A percentile compares a stretch with the other conserved stretches of the same genome.
phyloP scores from a whole-genome alignment of 2,329 filamentous ascomycete species.

The Diplodia intermedia region DNA sequence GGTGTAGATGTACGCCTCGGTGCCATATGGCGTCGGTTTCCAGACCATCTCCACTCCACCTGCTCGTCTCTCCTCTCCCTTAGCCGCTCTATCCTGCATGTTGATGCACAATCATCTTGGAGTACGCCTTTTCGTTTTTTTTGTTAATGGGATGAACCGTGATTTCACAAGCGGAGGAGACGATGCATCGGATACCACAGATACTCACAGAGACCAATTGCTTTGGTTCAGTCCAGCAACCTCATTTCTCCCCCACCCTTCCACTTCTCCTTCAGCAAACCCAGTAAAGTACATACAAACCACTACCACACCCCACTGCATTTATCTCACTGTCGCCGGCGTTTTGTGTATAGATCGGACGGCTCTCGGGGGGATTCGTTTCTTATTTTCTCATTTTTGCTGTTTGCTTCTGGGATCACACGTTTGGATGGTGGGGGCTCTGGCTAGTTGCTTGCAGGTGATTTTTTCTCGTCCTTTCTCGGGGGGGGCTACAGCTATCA shows the following conservation, averaged over 20 bases:
- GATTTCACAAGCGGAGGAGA: conserved; percentile 8
- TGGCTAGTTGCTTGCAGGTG: neutral
- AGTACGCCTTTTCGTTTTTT: conserved; percentile 1
- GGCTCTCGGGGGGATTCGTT: neutral
- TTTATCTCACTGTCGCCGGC: neutral
- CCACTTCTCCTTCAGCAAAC: neutral
- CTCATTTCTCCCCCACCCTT: no score
- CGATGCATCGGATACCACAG: conserved; percentile 26
- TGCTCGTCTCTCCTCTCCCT: neutral
- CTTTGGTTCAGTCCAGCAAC: neutral
- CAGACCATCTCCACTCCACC: neutral
- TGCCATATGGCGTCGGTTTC: neutral
- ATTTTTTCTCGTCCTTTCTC: neutral
- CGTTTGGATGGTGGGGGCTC: neutral
- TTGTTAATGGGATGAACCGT: conserved; percentile 5
- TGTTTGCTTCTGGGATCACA: neutral
- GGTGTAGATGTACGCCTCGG: conserved; percentile 46
- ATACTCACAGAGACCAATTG: conserved; percentile 8
- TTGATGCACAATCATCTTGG: neutral
- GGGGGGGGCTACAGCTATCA: neutral
- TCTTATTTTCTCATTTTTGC: neutral
- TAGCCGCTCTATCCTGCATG: conserved; percentile 20
- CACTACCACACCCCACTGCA: neutral
- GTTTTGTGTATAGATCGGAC: conserved; percentile 19
- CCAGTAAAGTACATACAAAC: conserved; percentile 2